These are phyloP conservation scores for Tetrahymena elliotti DNA, from an alignment of 73 alveolate genomes.

Conservation along the genomic window DNA sequence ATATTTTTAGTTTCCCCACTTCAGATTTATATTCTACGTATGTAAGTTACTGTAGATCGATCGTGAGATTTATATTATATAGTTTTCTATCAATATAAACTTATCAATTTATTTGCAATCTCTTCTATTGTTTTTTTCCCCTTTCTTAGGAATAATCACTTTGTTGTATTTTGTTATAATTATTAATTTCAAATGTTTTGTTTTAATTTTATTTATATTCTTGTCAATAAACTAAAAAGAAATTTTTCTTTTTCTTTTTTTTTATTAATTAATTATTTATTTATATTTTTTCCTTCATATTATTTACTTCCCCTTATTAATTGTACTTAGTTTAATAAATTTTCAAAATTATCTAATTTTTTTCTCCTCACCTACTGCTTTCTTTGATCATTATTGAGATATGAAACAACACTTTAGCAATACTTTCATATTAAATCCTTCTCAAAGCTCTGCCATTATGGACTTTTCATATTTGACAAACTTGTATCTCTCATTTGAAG, in stretches of 20 bases:
- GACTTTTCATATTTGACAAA: not conserved
- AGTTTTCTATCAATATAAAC: not conserved
- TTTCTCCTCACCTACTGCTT: not conserved
- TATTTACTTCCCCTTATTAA: not conserved
- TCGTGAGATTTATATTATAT: not conserved
- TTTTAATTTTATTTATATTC: not conserved
- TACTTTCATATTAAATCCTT: not conserved
- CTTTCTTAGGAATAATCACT: not conserved
- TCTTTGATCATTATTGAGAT: not conserved
- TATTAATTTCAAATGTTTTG: not conserved
- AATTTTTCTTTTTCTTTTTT: not conserved
- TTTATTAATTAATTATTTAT: not conserved
- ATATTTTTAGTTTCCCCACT: not conserved
- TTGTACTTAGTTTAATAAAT: not conserved
- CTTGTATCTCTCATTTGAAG: not conserved
- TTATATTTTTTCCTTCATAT: not conserved
- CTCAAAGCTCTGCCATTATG: not conserved
- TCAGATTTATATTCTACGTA: not conserved
- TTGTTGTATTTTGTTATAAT: not conserved
- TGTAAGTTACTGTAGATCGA: not conserved
- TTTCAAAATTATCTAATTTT: not conserved
- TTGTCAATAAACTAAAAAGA: not conserved
- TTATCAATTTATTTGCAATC: not conserved
- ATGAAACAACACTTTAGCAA: not conserved
- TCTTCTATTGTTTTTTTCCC: not conserved